Base-by-base conservation (phyloP, 192 early-diverging fungal genomes). In the Umbelopsis sp. region DNA sequence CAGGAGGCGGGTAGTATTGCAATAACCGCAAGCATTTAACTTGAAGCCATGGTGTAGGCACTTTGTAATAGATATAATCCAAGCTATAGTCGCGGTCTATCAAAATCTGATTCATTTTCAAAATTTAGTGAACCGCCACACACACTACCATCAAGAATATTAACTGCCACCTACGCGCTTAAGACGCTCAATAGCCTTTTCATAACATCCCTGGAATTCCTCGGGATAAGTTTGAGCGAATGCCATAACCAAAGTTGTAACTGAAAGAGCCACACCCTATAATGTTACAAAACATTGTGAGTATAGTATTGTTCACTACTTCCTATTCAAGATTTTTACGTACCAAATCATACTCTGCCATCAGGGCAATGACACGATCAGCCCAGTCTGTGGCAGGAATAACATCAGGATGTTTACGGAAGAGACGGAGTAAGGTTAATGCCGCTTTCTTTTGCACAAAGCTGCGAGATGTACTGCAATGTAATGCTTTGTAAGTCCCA, bases 361-460 rank as follows among this genome's bases (percentile, higher is more conserved):
- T 86, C 54, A 94, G 84, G 44, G 82, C 81, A 17, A 96, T 79
- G 41, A 99, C 85, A 43, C 91, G 86, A 7, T 86, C 89, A 0
- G 93, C 93, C 96, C 97, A 98, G 66, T 96, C 90, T 29, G 87
- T 84, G 3, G 89, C 95, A 43, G 92, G 88, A 51, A 98, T 88
- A 7, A 95, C 84, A 31, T 97, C 95, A 6, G 96, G 94, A 71
- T 92, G 90, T 78, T 94, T 93, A 36, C 98, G 84, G 82, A 92
- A 91, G 62, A 99, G 80, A 10, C 94, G 88, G 65, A 99, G 77
- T 66, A 99, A 76, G 54, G 95, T 97, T 66, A 99, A 79, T 17
- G 96, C 96, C 0, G 97, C 96, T 86, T 99, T 99, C 81, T 99
- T 99, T 66, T 93, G 93, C 47, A 96, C 91, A 87, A 99, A 99